phyloP scores from a whole-genome alignment of 2,329 filamentous ascomycete species.

The Fusarium udum region DNA sequence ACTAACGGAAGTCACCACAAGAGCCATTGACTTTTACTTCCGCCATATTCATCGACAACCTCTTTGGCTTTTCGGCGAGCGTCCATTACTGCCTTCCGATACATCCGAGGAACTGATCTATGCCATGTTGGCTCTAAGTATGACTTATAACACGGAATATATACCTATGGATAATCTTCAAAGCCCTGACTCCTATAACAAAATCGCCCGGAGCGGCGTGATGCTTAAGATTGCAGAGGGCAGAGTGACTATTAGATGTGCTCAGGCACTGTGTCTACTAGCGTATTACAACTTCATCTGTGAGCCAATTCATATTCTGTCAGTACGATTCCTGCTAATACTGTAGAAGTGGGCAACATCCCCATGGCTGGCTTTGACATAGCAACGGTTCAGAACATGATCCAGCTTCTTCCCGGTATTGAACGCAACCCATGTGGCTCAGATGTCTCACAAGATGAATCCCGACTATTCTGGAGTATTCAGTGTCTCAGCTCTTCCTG shows the following conservation, averaged over 20 bases:
- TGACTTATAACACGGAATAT: neutral
- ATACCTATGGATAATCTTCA: neutral
- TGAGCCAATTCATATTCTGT: neutral
- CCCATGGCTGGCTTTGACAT: slow-evolving; percentile 21
- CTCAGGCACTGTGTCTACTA: slow-evolving; percentile 8
- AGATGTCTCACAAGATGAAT: neutral
- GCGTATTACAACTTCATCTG: slow-evolving; percentile 17
- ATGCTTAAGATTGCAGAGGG: slow-evolving; percentile 26
- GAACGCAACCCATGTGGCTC: neutral
- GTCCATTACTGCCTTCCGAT: neutral
- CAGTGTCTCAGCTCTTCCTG: neutral
- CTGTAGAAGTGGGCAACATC: neutral
- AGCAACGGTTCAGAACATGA: slow-evolving; percentile 9
- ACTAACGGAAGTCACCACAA: neutral
- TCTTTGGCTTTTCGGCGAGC: slow-evolving; percentile 15
- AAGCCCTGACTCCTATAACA: neutral
- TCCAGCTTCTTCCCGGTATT: neutral
- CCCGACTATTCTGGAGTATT: slow-evolving; percentile 18
- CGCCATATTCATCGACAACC: slow-evolving; percentile 22
- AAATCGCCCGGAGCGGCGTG: neutral
- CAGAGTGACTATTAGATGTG: neutral
- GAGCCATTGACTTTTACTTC: slow-evolving; percentile 22
- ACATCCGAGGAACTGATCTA: neutral
- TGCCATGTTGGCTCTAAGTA: slow-evolving; percentile 3
- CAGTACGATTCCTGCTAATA: neutral